Evolutionary conservation across 345 rosid species (phyloP), one percentile per base, ranked within the genome.

Genomic region (Camelina sativa): DNA sequence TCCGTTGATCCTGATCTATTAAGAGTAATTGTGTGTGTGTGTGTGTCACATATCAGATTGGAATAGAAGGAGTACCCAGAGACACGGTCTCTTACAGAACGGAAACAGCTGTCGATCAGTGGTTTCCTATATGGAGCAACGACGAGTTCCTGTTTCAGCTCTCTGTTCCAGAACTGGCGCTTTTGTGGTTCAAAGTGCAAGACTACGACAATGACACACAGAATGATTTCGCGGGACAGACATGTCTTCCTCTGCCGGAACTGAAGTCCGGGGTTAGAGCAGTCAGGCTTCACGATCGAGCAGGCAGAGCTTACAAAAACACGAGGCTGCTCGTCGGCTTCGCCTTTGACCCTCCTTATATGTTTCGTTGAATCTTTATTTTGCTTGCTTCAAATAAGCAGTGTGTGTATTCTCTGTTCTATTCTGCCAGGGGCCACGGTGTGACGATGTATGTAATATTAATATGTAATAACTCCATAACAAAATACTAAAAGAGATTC

Each of bases 201-300:
- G 97, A 91, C 23, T 82, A 83, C 47, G 93, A 93, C 73, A 80
- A 76, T 78, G 87, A 91, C 6, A 92, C 87, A 15, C 86, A 84
- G 63, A 91, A 91, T 51, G 94, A 91, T 51, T 93, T 93, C 52
- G 95, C 88, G 1, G 98, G 98, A 40, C 95, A 93, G 80, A 85
- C 94, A 46, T 88, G 94, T 67, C 79, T 93, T 71, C 97, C 96
- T 16, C 80, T 91, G 15, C 53, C 79, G 3, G 98, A 93, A 71
- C 4, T 91, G 28, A 79, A 75, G 75, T 20, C 78, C 0, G 97
- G 97, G 53, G 69, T 93, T 60, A 86, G 97, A 12, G 84, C 94
- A 0, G 79, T 93, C 34, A 90, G 94, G 5, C 84, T 93, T 15
- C 64, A 85, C 9, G 80, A 88, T 68, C 76, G 65, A 16, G 83